Base-by-base conservation (phyloP, 768 basidiomycete genomes). In the Pleurotus salmoneostramineus region DNA sequence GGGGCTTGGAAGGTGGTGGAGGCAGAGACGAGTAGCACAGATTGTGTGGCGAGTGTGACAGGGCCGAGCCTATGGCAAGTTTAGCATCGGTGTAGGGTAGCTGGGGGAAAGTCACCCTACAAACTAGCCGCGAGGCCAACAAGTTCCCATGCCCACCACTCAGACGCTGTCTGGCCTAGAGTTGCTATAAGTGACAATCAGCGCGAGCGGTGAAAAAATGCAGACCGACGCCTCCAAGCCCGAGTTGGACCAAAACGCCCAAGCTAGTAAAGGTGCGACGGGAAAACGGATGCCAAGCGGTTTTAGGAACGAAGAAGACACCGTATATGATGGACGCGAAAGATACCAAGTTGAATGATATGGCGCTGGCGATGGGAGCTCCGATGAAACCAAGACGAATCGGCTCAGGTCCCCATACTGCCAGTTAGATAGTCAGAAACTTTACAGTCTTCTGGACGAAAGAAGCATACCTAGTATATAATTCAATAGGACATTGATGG, bases 141-240 rank as follows among this genome's bases (percentile, higher is more conserved):
- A 5, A 93, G 79, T 71, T 97, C 95, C 96, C 96, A 96, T 40
- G 89, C 88, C 94, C 95, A 98, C 96, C 95, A 98, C 70, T 97
- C 95, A 4, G 84, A 86, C 1, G 91, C 91, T 4, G 84, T 88
- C 69, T 93, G 93, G 0, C 85, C 85, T 78, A 60, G 45, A 57
- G 10, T 5, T 37, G 5, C 12, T 15, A 3, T 34, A 17, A 49
- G 15, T 5, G 33, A 10, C 48, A 32, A 49, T 27, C 27, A 8
- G 2, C 48, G 17, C 33, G 27, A 49, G 11, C 35, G 8, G 21
- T 35, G n/a, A 36, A 27, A 59, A 33, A 6, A 15, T 15, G 68
- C 78, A 49, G 56, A 79, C 86, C 88, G 17, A 93, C 84, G 7
- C 96, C 95, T 7, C 91, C 90, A 3, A 95, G 64, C 0, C 95